Evolutionary conservation across 108 stramenopile species (phyloP).

Genomic region (Phaeodactylum tricornutum): DNA sequence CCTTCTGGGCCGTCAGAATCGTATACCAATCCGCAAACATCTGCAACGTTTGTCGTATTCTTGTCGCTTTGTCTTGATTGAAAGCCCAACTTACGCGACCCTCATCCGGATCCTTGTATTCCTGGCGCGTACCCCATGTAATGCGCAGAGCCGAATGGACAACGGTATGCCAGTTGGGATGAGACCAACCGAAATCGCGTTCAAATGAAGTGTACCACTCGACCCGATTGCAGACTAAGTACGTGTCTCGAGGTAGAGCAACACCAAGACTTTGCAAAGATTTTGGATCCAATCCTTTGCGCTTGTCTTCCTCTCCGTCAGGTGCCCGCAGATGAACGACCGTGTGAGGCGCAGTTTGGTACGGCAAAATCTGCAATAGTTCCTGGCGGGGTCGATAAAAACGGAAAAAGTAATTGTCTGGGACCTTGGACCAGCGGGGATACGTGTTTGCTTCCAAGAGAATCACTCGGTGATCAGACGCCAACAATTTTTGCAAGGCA

Average conservation of each 20-base stretch:
- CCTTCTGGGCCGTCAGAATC: constrained; percentile 16
- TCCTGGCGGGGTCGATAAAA: constrained; percentile 13
- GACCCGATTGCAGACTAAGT: constrained; percentile 32
- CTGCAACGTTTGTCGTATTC: constrained; percentile 11
- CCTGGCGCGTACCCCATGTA: background rate
- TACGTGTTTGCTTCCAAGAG: constrained; percentile 27
- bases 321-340: constrained; percentile 39
- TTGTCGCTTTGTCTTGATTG: too few relatives aligned
- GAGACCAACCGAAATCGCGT: constrained; percentile 21
- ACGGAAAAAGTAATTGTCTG: constrained; percentile 9
- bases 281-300: constrained; percentile 20
- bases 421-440: constrained; percentile 25
- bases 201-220: constrained; percentile 28
- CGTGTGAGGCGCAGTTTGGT: constrained; percentile 4
- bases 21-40: constrained; percentile 45
- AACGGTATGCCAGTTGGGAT: constrained; percentile 22
- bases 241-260: constrained; percentile 13
- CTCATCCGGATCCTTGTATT: background rate
- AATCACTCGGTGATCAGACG: background rate
- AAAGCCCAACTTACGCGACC: too few relatives aligned
- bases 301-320: constrained; percentile 17
- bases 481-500: constrained; percentile 10
- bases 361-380: constrained; percentile 18
- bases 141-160: constrained; percentile 20
- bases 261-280: constrained; percentile 21